A percentile compares a stretch with the other conserved stretches of the same genome.
phyloP scores from a whole-genome alignment of 2,329 filamentous ascomycete genomes.

The Apiospora rasikravindrae region DNA sequence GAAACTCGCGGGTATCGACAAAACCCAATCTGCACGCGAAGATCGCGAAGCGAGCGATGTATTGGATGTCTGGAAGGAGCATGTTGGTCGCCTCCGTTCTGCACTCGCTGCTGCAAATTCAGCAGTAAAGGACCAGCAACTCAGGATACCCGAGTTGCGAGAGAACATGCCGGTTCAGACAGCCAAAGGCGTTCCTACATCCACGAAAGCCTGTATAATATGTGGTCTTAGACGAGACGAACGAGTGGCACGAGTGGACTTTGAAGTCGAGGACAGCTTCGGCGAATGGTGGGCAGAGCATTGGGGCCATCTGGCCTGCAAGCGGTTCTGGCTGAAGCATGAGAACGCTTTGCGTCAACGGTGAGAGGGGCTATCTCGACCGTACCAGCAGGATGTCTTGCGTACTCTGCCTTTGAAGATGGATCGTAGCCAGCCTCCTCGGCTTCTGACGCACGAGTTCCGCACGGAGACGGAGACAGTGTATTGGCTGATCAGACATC shows the following conservation, averaged over 20 bases:
- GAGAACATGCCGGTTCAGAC: conserved; percentile 72
- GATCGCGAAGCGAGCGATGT: conserved; percentile 85
- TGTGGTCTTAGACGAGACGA: conserved; percentile 91
- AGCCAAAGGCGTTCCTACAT: conserved; percentile 75
- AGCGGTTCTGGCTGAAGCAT: conserved; percentile 84
- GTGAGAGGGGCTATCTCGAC: conserved; percentile 43
- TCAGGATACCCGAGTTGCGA: conserved; percentile 71
- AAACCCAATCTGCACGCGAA: conserved; percentile 79
- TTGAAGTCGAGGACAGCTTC: conserved; percentile 85
- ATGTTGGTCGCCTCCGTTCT: conserved; percentile 76
- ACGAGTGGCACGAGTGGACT: conserved; percentile 75
- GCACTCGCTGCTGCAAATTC: conserved; percentile 71
- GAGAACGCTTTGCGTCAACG: conserved; percentile 72
- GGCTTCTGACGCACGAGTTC: not conserved
- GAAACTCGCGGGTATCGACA: conserved; percentile 89
- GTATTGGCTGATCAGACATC: not conserved
- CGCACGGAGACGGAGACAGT: no score
- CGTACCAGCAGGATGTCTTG: not conserved
- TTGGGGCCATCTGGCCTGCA: conserved; percentile 81
- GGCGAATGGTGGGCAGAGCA: conserved; percentile 96
- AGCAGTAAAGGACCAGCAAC: conserved; percentile 40
- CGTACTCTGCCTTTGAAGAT: not conserved
- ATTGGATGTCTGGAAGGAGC: conserved; percentile 73
- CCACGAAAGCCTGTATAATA: conserved; percentile 77
- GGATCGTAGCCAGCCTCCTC: not conserved